Base-by-base conservation (phyloP, 1,284 basidiomycete genomes). In the Volvariella surrecta region DNA sequence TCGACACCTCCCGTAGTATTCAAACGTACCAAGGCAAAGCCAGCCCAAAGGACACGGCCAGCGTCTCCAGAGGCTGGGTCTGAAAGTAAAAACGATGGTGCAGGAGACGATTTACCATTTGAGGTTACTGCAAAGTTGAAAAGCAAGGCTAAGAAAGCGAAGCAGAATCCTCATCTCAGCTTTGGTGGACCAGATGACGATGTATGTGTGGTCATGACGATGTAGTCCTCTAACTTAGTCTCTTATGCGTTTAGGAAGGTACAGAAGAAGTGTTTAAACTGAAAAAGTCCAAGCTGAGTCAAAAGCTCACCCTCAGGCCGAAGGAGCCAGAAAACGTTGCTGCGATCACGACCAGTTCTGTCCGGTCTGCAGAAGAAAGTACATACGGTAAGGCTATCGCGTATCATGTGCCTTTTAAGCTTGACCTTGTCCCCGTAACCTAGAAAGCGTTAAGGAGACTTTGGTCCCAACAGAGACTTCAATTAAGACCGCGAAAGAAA, bases 171-270 rank as follows among this genome's bases (percentile, higher is more conserved):
- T 2, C 68, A 73, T 42, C 65, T 94, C 45, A 93, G 89, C 58
- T 94, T 94, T 64, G 90, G 88, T 4, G 82, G 66, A 9, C 82
- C 79, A 21, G 85, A 88, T 40, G 85, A 89, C 48, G 85, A 87
- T 67, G 87, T 84, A 54, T 47, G 71, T 58, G 52, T 57, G 58
- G 46, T 45, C n/a, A n/a, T n/a, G n/a, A n/a, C n/a, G n/a, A n/a
- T 54, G 56, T 28, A 15, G 45, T 48, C 30, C 37, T 31, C 13
- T 32, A 19, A 40, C 40, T 48, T 35, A 15, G 31, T 48, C 57
- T 31, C 57, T 64, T 44, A 56, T 51, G 50, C 32, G 37, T 42
- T 43, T 43, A 82, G 77, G 73, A 73, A 52, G 70, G 67, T 11
- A 72, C 70, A 40, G 74, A 69, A 2, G 79, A 85, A 44, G 66